phyloP scores from a whole-genome alignment of 2,329 filamentous ascomycete species.

The Ascochyta lentis region DNA sequence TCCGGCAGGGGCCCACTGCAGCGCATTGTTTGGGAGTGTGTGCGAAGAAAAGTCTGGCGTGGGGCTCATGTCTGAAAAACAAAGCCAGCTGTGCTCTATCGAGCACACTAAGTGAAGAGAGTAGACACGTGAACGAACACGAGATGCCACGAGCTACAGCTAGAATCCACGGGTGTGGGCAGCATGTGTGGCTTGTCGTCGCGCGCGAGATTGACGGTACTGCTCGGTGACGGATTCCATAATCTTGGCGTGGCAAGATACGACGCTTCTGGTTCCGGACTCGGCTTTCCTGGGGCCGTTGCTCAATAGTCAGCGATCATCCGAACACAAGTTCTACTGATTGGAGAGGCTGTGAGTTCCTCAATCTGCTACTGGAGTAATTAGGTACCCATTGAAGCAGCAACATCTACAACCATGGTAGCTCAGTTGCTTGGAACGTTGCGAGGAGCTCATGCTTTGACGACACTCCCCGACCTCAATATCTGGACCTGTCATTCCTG shows the following conservation, averaged over 20 bases:
- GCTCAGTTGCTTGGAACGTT: too few species aligned
- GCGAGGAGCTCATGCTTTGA: too few species aligned
- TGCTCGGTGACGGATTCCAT: neutral
- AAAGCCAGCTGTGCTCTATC: slow-evolving; percentile 25
- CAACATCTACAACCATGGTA: too few species aligned
- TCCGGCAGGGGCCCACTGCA: slow-evolving; percentile 21
- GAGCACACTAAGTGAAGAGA: slow-evolving; percentile 22
- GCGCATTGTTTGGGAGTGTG: slow-evolving; percentile 29
- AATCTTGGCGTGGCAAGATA: neutral
- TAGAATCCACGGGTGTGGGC: slow-evolving; percentile 24
- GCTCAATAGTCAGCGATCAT: too few species aligned
- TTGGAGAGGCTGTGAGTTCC: too few species aligned
- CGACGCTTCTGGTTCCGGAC: too few species aligned
- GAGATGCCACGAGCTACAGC: slow-evolving; percentile 24
- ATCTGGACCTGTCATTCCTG: too few species aligned
- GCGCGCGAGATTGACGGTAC: slow-evolving; percentile 1
- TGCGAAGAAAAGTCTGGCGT: slow-evolving; percentile 25
- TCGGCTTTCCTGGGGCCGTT: too few species aligned
- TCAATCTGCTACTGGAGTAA: too few species aligned
- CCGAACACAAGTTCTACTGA: too few species aligned
- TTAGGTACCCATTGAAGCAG: too few species aligned
- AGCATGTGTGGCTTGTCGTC: slow-evolving; percentile 25
- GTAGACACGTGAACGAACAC: slow-evolving; percentile 10
- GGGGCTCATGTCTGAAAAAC: slow-evolving; percentile 35
- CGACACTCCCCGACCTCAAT: too few species aligned